Evolutionary conservation across 208 protist genomes (phyloP), one percentile per base, ranked within the genome.

Genomic region (Leishmania tarentolae): DNA sequence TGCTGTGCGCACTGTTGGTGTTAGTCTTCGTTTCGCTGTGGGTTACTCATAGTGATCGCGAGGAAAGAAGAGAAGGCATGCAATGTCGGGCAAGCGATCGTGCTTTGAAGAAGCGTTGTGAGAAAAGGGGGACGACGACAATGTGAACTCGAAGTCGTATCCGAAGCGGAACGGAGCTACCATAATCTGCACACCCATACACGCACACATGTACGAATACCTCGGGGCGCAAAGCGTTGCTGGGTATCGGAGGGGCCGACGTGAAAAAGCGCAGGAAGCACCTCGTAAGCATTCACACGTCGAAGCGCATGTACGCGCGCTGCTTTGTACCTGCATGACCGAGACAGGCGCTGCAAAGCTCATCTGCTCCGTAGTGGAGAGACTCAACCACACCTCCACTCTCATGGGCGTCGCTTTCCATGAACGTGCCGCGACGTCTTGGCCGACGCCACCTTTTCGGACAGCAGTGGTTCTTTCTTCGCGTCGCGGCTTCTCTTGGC

Each of bases 391-490:
- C 28, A 52, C 44, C n/a, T 73, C 69, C n/a, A 53, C 44, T 44
- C 69, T 52, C 21, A 50, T 35, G 47, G 46, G 72, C 3, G 59
- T 9, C 31, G 63, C 37, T 61, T 31, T 53, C 8, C 17, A 57
- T 68, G 68, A n/a, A 11, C 35, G 28, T 5, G 47, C 72, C 17
- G 50, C 37, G 52, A 40, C 40, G 72, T 19, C 19, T 28, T 76
- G 31, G 72, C 35, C 46, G 46, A 46, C 21, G 35, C 68, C 80
- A 31, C 44, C 47, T 84, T 84, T 42, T 52, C 57, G 6, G 75
- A 42, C n/a, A 37, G 21, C 17, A 35, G 68, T 35, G 37, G 42
- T 68, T 72, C 80, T 57, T 80, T 84, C 68, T 79, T 80, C 11
- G 75, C 75, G n/a, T 80, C 68, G 21, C 53, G 75, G 11, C 35